A percentile compares a stretch with the other conserved stretches of the same genome.
Evolutionary conservation across 1,284 basidiomycete genomes (phyloP).

Genomic region (Neolentinus lepideus): DNA sequence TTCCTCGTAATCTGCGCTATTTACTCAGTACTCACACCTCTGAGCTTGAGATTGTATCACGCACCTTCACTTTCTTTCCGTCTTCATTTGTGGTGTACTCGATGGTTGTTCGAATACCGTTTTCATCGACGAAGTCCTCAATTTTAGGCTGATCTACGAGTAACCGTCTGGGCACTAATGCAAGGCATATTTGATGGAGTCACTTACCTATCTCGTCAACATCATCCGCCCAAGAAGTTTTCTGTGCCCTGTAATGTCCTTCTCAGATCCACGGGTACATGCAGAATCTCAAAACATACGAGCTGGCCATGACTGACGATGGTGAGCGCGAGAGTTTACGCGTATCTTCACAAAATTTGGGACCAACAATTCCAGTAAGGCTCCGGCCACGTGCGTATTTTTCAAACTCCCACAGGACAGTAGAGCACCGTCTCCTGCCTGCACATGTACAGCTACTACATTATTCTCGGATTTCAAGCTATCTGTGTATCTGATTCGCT

Average conservation of each 20-base stretch:
- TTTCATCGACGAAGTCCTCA: slow-evolving; percentile 75
- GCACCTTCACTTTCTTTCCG: slow-evolving; percentile 91
- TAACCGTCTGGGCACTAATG: no score
- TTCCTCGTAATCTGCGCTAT: slow-evolving; percentile 69
- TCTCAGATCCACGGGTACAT: background rate
- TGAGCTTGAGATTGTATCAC: slow-evolving; percentile 10
- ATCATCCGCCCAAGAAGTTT: slow-evolving; percentile 81
- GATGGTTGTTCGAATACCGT: slow-evolving; percentile 82
- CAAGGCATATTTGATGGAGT: background rate
- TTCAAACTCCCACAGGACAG: background rate
- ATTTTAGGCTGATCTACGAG: slow-evolving; percentile 34
- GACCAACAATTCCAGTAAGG: background rate
- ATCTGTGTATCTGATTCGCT: no score
- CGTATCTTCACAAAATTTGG: background rate
- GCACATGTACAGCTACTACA: no score
- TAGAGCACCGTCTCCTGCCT: no score
- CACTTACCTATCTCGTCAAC: slow-evolving; percentile 64
- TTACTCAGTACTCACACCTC: background rate
- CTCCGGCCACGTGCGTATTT: background rate
- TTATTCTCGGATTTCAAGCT: no score
- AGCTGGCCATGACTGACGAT: background rate
- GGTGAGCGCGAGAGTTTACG: background rate
- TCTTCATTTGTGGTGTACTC: slow-evolving; percentile 88
- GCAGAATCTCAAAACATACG: background rate
- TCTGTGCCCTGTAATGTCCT: slow-evolving; percentile 20